Conservation (phyloP, 1,139 yeast genomes). For the Casaregolazyma suthepensis region DNA sequence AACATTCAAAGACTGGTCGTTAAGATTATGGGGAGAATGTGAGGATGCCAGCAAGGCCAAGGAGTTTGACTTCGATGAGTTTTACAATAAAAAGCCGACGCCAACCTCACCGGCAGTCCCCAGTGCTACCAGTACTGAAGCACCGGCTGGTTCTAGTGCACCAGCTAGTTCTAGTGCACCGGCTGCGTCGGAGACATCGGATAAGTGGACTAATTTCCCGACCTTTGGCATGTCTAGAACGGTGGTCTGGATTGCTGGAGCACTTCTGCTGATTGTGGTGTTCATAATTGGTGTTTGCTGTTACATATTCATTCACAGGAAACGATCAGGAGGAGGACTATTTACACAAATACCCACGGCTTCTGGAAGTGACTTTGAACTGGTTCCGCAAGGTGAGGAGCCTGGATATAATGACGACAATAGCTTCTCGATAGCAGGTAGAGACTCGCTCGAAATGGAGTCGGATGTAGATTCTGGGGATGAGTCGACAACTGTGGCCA, state of each 20-base stretch:
- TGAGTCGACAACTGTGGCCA: not conserved
- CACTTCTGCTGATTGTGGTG: constrained; percentile 27
- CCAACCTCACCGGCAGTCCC: constrained; percentile 4
- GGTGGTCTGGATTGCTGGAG: constrained; percentile 32
- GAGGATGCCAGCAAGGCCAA: constrained; percentile 57
- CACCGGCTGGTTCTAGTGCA: constrained; percentile 12
- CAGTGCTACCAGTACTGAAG: constrained; percentile 9
- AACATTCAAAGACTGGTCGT: constrained; percentile 60
- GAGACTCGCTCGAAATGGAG: constrained; percentile 7
- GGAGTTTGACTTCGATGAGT: constrained; percentile 29
- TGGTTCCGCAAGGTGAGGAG: constrained; percentile 24
- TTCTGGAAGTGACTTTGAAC: constrained; percentile 28
- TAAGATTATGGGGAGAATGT: constrained; percentile 77
- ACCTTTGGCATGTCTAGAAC: constrained; percentile 33
- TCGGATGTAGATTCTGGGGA: constrained; percentile 1
- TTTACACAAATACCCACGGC: constrained; percentile 17
- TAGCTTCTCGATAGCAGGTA: not conserved
- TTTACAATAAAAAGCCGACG: constrained; percentile 13
- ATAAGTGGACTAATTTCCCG: constrained; percentile 22
- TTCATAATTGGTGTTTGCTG: constrained; percentile 27
- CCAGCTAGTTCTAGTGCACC: constrained; percentile 11
- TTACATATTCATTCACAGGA: constrained; percentile 26
- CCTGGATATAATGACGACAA: constrained; percentile 17
- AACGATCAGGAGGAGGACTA: constrained; percentile 15
- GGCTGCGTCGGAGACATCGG: constrained; percentile 10